These are phyloP conservation scores for Penium margaritaceum DNA, from an alignment of 139 green algal species.

Conservation along the genomic window DNA sequence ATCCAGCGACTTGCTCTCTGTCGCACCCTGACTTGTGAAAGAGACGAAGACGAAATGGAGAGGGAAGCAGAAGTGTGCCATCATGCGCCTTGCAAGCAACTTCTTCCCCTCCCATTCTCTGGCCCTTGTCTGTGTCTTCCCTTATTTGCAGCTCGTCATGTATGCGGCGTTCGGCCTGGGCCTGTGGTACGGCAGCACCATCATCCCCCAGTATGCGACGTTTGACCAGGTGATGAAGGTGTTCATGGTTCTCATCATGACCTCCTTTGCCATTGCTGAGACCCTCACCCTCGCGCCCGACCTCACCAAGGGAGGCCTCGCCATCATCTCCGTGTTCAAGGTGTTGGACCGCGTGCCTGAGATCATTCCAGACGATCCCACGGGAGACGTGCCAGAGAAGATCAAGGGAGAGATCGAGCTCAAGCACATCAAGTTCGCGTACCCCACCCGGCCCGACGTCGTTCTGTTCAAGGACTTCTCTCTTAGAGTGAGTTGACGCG, in stretches of 20 bases:
- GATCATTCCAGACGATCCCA: constrained; percentile 35
- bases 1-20: too few species aligned
- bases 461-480: constrained; percentile 52
- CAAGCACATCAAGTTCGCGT: constrained; percentile 63
- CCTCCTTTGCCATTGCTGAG: constrained; percentile 35
- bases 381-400: neutral
- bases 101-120: neutral
- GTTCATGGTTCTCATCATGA: constrained; percentile 38
- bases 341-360: constrained; percentile 16
- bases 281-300: constrained; percentile 35
- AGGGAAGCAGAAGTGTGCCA: too few species aligned
- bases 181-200: constrained; percentile 44
- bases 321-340: constrained; percentile 26
- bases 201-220: constrained; percentile 19
- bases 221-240: constrained; percentile 24
- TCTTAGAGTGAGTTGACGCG: too few species aligned
- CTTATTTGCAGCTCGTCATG: constrained; percentile 14
- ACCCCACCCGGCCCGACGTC: constrained; percentile 58
- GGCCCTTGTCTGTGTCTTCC: neutral
- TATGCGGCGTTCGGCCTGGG: constrained; percentile 14
- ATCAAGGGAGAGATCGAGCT: constrained; percentile 59
- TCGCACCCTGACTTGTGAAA: too few species aligned
- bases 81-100: neutral
- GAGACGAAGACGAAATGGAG: too few species aligned
- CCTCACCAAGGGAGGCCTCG: constrained; percentile 24